Conservation (phyloP, 2,329 filamentous ascomycete species). For the Hypoxylon sp. region DNA sequence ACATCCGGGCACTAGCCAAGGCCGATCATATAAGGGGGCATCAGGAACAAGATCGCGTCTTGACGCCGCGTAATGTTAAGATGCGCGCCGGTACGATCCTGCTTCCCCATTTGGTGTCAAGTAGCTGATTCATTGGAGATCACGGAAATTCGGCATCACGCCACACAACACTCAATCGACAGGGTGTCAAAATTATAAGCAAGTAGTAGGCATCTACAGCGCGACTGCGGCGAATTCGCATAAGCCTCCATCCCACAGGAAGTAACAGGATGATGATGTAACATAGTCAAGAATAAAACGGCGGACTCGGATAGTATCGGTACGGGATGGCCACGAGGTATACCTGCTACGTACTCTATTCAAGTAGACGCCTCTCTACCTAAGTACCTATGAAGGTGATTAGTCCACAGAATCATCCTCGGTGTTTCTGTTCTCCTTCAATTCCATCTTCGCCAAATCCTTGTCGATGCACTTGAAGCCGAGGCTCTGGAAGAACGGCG, state of each 20-base stretch:
- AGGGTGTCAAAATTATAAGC: too few relatives aligned
- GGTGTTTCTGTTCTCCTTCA: not conserved
- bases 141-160: not conserved
- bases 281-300: too few relatives aligned
- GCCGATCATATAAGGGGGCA: not conserved
- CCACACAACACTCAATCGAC: too few relatives aligned
- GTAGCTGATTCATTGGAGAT: not conserved
- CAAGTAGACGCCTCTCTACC: too few relatives aligned
- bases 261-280: too few relatives aligned
- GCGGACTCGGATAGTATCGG: too few relatives aligned
- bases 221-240: too few relatives aligned
- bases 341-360: too few relatives aligned
- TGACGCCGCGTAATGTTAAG: not conserved
- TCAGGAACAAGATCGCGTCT: not conserved
- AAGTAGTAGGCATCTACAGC: too few relatives aligned
- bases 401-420: not conserved
- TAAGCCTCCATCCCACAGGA: too few relatives aligned
- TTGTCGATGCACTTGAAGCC: conserved; percentile 52
- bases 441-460: conserved; percentile 47
- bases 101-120: not conserved
- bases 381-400: too few relatives aligned
- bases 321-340: too few relatives aligned
- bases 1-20: not conserved
- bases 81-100: not conserved
- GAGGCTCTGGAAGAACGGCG: conserved; percentile 47